A percentile compares a stretch with the other conserved stretches of the same genome.
Evolutionary conservation across 2,329 filamentous ascomycete species (phyloP).

Genomic region (Botrytis elliptica): DNA sequence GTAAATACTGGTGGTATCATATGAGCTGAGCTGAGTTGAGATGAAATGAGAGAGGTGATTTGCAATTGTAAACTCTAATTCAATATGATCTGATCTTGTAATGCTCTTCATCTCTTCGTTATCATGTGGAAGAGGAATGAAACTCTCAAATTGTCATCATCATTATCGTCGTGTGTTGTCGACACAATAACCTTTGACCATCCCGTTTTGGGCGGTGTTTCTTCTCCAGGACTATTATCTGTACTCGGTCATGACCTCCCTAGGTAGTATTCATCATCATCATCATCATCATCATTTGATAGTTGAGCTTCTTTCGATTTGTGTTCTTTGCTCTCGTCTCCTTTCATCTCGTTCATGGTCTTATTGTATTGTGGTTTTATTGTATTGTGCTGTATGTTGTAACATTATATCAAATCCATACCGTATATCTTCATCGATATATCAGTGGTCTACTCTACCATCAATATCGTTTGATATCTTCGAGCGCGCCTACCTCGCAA

Average conservation of each 20-base stretch:
- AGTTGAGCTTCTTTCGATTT: neutral
- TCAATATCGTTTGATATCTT: neutral
- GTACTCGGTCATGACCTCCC: neutral
- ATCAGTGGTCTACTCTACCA: too few relatives aligned
- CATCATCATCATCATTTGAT: neutral
- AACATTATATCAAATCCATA: neutral
- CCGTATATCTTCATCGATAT: neutral
- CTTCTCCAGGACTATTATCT: neutral
- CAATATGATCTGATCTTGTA: too few relatives aligned
- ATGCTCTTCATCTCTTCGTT: neutral
- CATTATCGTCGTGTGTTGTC: neutral
- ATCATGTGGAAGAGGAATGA: neutral
- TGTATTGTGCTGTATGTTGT: too few relatives aligned
- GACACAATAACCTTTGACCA: neutral
- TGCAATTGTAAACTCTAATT: too few relatives aligned
- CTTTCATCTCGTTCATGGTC: neutral
- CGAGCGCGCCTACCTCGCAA: constrained; percentile 2
- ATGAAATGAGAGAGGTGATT: too few relatives aligned
- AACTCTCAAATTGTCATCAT: neutral
- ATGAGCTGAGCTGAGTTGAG: too few relatives aligned
- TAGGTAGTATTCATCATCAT: neutral
- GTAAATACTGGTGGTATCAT: too few relatives aligned
- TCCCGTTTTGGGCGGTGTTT: neutral
- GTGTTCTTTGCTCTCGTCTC: neutral
- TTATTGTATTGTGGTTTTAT: neutral